Evolutionary conservation across 2,329 filamentous ascomycete genomes (phyloP).

Genomic region (Pestalotiopsis sp.): DNA sequence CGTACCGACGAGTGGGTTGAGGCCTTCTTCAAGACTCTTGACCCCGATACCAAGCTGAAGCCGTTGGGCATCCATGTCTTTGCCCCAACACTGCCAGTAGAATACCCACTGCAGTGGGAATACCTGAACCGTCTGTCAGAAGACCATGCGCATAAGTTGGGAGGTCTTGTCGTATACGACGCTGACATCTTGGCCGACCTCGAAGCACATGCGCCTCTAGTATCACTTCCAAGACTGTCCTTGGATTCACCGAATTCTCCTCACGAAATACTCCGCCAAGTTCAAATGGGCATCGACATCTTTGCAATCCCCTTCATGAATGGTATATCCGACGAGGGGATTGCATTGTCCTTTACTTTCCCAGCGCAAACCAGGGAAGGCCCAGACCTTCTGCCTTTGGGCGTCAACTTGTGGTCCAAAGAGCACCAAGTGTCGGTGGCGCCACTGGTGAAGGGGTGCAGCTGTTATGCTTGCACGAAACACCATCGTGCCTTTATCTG

Average conservation of each 20-base stretch:
- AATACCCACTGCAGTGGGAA: constrained; percentile 73
- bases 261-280: constrained; percentile 78
- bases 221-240: constrained; percentile 71
- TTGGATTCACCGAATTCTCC: constrained; percentile 61
- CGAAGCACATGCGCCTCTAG: constrained; percentile 54
- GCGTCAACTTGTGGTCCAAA: constrained; percentile 75
- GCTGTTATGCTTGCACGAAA: constrained; percentile 80
- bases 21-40: constrained; percentile 59
- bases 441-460: constrained; percentile 66
- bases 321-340: constrained; percentile 77
- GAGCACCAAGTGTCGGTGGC: constrained; percentile 62
- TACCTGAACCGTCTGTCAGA: constrained; percentile 75
- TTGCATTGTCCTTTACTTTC: constrained; percentile 81
- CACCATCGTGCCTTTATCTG: constrained; percentile 89
- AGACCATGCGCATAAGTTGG: constrained; percentile 60
- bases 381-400: constrained; percentile 55
- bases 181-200: constrained; percentile 70
- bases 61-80: constrained; percentile 50
- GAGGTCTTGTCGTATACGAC: constrained; percentile 80
- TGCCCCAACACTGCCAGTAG: constrained; percentile 73
- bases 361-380: constrained; percentile 43
- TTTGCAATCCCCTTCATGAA: constrained; percentile 78
- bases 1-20: constrained; percentile 82
- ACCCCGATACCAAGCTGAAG: constrained; percentile 30
- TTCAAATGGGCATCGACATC: constrained; percentile 78